Percentiles rank a stretch among this genome's conserved stretches.
Conservation (phyloP, 2,329 filamentous ascomycete species). For the Pestalotiopsis sp. region DNA sequence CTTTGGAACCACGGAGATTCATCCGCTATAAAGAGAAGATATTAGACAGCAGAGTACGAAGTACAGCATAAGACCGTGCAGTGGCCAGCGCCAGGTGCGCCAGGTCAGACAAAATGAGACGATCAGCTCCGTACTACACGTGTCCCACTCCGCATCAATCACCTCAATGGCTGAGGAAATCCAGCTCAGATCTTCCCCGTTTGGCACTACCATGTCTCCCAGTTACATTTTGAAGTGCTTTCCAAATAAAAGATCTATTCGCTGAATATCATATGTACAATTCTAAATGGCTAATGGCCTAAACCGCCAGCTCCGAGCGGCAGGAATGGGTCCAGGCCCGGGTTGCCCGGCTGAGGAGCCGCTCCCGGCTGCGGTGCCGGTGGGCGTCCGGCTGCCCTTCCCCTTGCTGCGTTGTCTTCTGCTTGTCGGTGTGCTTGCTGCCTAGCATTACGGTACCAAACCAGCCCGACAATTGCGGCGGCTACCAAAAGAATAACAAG, state of each 20-base stretch:
- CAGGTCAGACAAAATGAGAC: too few species aligned
- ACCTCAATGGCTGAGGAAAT: not conserved
- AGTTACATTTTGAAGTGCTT: not conserved
- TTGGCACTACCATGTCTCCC: not conserved
- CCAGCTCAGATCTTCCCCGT: not conserved
- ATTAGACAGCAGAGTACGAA: too few species aligned
- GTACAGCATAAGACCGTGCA: too few species aligned
- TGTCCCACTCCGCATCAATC: too few species aligned
- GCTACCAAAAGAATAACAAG: constrained; percentile 80
- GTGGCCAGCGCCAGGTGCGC: too few species aligned
- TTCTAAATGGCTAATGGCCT: constrained; percentile 17
- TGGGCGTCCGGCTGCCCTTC: constrained; percentile 21
- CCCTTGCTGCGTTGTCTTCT: constrained; percentile 30
- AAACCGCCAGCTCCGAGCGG: constrained; percentile 50
- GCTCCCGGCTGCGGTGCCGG: constrained; percentile 20
- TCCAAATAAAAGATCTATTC: not conserved
- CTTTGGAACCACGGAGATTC: too few species aligned
- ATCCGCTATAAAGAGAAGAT: too few species aligned
- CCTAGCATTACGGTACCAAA: constrained; percentile 78
- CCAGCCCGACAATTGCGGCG: constrained; percentile 71
- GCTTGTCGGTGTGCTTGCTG: constrained; percentile 55
- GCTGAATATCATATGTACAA: not conserved
- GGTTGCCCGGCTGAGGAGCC: constrained; percentile 57
- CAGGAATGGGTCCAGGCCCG: constrained; percentile 51
- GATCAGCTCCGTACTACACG: too few species aligned